Conservation (phyloP, 1,284 basidiomycete genomes). For the Sanghuangporus baumii region DNA sequence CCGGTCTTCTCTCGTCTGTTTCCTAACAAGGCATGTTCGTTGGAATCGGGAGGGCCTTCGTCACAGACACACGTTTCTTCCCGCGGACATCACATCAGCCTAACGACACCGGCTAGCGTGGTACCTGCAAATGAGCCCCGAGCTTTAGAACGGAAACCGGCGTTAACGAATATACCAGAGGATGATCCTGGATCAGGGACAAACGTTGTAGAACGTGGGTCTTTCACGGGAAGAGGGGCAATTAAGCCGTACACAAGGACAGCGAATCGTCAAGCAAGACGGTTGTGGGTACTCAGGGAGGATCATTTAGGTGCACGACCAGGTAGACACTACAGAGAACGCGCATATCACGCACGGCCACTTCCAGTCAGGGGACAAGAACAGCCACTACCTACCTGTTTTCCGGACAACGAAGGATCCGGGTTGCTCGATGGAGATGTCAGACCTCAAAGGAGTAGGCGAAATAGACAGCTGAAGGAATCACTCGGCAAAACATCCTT, state of each 20-base stretch:
- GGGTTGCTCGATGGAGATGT: too few species aligned
- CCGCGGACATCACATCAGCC: not conserved
- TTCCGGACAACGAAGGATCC: too few species aligned
- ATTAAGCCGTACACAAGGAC: not conserved
- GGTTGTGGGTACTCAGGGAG: not conserved
- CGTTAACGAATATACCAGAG: not conserved
- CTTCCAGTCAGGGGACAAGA: too few species aligned
- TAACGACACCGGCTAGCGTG: not conserved
- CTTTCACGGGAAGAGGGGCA: not conserved
- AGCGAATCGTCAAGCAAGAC: not conserved
- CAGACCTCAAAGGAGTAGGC: too few species aligned
- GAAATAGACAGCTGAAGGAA: too few species aligned
- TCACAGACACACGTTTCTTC: constrained; percentile 1
- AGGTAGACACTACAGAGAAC: not conserved
- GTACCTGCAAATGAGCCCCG: not conserved
- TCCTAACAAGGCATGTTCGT: not conserved
- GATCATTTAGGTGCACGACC: not conserved
- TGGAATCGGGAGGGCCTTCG: not conserved
- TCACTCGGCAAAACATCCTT: too few species aligned
- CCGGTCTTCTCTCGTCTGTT: not conserved
- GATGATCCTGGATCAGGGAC: not conserved
- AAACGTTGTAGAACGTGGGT: not conserved
- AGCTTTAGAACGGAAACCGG: not conserved
- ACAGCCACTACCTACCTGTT: too few species aligned
- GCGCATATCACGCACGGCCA: not conserved